Conservation (phyloP, 306 rosid species). For the Mucuna pruriens region DNA sequence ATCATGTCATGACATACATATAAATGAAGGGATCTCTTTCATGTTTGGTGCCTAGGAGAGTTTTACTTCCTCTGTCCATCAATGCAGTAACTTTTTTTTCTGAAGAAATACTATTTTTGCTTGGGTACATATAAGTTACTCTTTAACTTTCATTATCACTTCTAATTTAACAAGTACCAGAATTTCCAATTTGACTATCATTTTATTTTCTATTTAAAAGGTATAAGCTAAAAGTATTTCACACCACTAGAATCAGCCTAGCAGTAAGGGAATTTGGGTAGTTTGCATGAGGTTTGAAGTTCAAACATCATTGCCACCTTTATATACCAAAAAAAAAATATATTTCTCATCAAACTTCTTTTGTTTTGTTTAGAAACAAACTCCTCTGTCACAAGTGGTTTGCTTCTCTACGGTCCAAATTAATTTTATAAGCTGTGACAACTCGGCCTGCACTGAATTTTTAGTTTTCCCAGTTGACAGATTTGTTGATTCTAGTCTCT, state of each 20-base stretch:
- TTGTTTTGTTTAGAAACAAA: background rate
- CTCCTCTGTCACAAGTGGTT: background rate
- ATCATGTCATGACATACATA: background rate
- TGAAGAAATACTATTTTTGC: background rate
- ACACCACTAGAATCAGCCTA: too few relatives aligned
- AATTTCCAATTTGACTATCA: too few relatives aligned
- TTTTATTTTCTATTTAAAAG: background rate
- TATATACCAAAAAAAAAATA: too few relatives aligned
- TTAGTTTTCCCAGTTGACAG: background rate
- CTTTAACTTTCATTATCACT: too few relatives aligned
- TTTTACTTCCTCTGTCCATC: background rate
- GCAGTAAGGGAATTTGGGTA: too few relatives aligned
- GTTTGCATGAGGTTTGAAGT: too few relatives aligned
- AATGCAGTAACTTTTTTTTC: background rate
- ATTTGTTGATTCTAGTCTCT: background rate
- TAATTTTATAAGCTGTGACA: background rate
- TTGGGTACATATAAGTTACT: background rate
- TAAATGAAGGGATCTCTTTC: background rate
- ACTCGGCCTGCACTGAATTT: constrained; percentile 16
- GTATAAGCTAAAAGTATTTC: background rate
- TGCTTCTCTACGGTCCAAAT: background rate
- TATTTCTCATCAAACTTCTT: background rate
- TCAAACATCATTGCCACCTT: too few relatives aligned
- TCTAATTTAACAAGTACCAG: too few relatives aligned
- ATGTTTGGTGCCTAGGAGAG: background rate